Evolutionary conservation across 2,329 filamentous ascomycete genomes (phyloP).

Genomic region (Bretziella fagacearum): DNA sequence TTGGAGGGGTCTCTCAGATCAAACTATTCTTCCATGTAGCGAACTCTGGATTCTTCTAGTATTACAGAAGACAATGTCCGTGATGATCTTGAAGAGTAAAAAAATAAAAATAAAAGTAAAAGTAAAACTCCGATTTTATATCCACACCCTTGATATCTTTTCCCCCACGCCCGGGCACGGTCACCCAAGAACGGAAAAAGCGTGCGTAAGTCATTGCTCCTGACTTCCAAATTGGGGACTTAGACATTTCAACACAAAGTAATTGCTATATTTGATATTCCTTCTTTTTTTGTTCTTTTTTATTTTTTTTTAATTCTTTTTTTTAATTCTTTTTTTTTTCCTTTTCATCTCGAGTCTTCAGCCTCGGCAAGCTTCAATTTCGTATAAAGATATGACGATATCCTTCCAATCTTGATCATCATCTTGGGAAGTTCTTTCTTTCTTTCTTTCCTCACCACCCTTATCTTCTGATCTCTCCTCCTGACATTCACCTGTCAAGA

Average conservation of each 20-base stretch:
- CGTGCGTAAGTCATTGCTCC: neutral
- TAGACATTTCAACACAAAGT: neutral
- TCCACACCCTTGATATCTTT: neutral
- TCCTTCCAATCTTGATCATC: neutral
- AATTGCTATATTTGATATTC: neutral
- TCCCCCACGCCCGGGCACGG: neutral
- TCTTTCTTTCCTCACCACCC: neutral
- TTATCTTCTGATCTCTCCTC: neutral
- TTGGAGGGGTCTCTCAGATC: no score
- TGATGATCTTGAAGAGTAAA: no score
- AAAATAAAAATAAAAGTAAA: no score
- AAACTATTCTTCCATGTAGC: no score
- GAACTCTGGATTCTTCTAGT: no score
- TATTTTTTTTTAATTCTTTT: no score
- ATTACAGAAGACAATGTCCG: no score
- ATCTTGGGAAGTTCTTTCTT: neutral
- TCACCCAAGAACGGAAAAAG: neutral
- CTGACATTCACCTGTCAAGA: neutral
- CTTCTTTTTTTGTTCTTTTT: no score
- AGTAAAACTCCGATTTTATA: no score
- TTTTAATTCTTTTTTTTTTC: no score
- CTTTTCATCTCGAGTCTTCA: no score
- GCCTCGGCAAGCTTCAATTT: neutral
- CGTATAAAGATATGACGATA: neutral
- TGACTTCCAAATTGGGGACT: constrained; percentile 1